Base-by-base conservation (phyloP, 2,329 filamentous ascomycete species). In the Dactylellina drechsleri region DNA sequence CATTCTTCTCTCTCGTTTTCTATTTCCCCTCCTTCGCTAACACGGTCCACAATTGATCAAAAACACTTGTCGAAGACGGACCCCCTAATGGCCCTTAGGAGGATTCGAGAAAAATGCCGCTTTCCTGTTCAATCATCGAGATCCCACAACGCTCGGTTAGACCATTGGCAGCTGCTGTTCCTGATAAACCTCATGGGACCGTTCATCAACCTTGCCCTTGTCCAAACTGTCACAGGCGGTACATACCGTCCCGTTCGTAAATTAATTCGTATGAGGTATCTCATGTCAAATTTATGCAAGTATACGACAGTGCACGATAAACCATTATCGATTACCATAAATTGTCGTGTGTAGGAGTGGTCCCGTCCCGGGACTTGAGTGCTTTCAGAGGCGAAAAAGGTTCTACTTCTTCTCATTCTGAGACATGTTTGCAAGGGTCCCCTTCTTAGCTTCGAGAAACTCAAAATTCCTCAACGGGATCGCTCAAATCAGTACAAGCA, bases 131-230 rank as follows among this genome's bases (percentile, higher is more conserved):
- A 7, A 59, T 57, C 56, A 23, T 40, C 53, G 43, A 12, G 43
- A 53, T 43, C 45, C 50, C 31, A 36, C 31, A 36, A 10, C 31
- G 5, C 53, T 18, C 31, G 43, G 43, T 58, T 50, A 59, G 54
- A 26, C 40, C 20, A 36, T 56, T 52, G 7, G 15, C 56, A 68
- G 47, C 49, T 68, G 65, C 66, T 62, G 57, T 70, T 68, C 66
- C 57, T 68, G 57, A 52, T 53, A 36, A 54, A 16, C 10, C 13
- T 31, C 12, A n/a, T 54, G 26, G 52, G 52, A 54, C 23, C 8
- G 52, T 54, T 15, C 47, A 12, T 15, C 16, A 47, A 36, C 31
- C 31, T 36, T 47, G 43, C 16, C 13, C 43, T 18, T 15, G 15
- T 47, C 43, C 13, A 47, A 47, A 47, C 43, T 47, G 15, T 47